These are phyloP conservation scores for Corynascus novoguineensis DNA, from an alignment of 495 filamentous ascomycete genomes.

Conservation along the genomic window DNA sequence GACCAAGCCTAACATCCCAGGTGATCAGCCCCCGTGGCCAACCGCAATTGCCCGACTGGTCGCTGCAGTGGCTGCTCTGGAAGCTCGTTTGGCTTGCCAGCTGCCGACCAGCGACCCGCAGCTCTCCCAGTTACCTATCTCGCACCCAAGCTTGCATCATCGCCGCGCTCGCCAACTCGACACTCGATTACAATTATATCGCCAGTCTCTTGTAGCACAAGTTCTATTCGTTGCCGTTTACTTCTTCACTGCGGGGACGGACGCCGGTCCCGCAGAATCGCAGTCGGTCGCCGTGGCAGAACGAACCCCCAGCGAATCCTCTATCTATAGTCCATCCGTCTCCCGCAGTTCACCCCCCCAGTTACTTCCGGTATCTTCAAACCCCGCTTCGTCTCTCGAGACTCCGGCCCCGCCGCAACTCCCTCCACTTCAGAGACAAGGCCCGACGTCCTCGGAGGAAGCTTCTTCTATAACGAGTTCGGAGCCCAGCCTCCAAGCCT, in stretches of 20 bases:
- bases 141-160: neutral
- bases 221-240: neutral
- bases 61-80: conserved; percentile 14
- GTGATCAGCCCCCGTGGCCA: conserved; percentile 10
- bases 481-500: conserved; percentile 11
- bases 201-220: neutral
- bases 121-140: neutral
- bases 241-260: conserved; percentile 24
- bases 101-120: neutral
- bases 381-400: conserved; percentile 32
- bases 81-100: conserved; percentile 4
- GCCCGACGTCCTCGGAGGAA: conserved; percentile 10
- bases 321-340: conserved; percentile 26
- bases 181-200: neutral
- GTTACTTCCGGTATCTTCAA: conserved; percentile 31
- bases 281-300: conserved; percentile 34
- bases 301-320: conserved; percentile 25
- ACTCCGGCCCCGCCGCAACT: conserved; percentile 15
- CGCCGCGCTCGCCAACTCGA: neutral
- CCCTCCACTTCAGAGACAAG: conserved; percentile 17
- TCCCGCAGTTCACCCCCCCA: conserved; percentile 44
- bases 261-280: conserved; percentile 26
- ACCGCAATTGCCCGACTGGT: conserved; percentile 20
- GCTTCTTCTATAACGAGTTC: neutral
- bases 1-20: conserved; percentile 1